Evolutionary conservation across 371 early-diverging fungal genomes (phyloP).

Genomic region (Mortierella sp.): DNA sequence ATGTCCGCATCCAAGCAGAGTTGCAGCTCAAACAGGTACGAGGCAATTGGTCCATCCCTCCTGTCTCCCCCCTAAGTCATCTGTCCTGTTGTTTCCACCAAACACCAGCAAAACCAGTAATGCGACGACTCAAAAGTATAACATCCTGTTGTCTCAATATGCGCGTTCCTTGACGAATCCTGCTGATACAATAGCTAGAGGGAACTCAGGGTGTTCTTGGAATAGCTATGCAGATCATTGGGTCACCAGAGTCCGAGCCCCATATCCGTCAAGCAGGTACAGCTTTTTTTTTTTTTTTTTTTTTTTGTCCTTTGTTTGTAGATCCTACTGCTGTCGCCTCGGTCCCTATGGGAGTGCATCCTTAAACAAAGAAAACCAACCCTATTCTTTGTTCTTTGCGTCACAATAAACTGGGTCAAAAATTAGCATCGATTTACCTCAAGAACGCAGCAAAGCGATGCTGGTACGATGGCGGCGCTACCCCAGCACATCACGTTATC

Average conservation of each 20-base stretch:
- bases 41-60: neutral
- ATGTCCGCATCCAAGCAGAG: conserved; percentile 79
- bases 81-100: too few species aligned
- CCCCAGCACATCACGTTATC: conserved; percentile 58
- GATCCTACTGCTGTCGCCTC: too few species aligned
- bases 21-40: conserved; percentile 58
- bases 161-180: conserved; percentile 3
- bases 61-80: neutral
- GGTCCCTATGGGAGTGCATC: too few species aligned
- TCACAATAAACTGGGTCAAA: too few species aligned
- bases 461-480: conserved; percentile 69
- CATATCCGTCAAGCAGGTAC: conserved; percentile 82
- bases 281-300: conserved; percentile 2
- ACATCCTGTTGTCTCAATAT: neutral
- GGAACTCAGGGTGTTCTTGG: conserved; percentile 69
- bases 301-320: too few species aligned
- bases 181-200: conserved; percentile 59
- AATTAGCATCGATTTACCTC: conserved; percentile 88
- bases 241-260: conserved; percentile 64
- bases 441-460: conserved; percentile 83
- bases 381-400: too few species aligned
- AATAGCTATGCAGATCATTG: conserved; percentile 73
- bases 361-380: too few species aligned
- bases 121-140: neutral
- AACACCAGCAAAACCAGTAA: too few species aligned